Evolutionary conservation across 2,329 filamentous ascomycete genomes (phyloP).

Genomic region (Neofusicoccum parvum): DNA sequence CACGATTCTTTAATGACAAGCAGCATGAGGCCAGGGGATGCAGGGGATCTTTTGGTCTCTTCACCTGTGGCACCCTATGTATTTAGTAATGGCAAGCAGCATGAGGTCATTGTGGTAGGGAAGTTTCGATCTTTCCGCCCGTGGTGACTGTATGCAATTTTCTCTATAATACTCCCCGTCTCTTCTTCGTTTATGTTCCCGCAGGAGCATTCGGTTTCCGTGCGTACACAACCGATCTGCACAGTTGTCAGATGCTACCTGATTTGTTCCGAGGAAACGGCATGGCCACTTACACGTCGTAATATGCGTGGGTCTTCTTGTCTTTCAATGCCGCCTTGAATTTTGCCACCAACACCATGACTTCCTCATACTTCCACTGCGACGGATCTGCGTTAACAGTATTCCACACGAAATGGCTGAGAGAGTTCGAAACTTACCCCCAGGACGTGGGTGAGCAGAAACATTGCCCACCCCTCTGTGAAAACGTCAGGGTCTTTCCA

Average conservation of each 20-base stretch:
- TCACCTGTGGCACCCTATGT: not conserved
- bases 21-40: slow-evolving; percentile 1
- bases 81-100: slow-evolving; percentile 9
- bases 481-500: not conserved
- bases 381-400: too few species aligned
- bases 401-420: too few species aligned
- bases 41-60: not conserved
- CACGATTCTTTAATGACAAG: slow-evolving; percentile 9
- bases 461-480: slow-evolving; percentile 13
- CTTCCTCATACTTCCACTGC: slow-evolving; percentile 14
- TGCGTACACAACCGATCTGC: slow-evolving; percentile 2
- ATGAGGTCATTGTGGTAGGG: not conserved
- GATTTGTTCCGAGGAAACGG: not conserved
- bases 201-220: not conserved
- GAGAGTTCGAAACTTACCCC: not conserved
- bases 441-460: slow-evolving; percentile 7
- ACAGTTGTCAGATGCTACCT: not conserved
- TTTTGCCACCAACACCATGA: not conserved
- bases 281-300: not conserved
- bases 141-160: not conserved
- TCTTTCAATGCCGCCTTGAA: slow-evolving; percentile 7
- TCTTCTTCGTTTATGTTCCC: not conserved
- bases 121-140: not conserved
- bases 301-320: slow-evolving; percentile 9
- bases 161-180: too few species aligned